Base-by-base conservation (phyloP, 2,329 filamentous ascomycete species). In the Monosporascus cannonballus region DNA sequence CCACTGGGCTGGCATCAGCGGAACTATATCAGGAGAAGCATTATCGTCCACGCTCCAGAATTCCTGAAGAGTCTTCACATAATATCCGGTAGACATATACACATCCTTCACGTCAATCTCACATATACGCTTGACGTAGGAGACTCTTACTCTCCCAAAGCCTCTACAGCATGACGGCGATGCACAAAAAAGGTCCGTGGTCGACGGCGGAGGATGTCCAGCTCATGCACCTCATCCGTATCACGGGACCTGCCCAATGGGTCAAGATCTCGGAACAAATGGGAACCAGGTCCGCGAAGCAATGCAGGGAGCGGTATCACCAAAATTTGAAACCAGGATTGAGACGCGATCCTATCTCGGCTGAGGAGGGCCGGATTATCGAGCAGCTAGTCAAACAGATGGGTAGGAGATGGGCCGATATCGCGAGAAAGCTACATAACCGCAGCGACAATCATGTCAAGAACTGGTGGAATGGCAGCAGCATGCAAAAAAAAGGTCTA, bases 381-480 rank as follows among this genome's bases (percentile, higher is more conserved):
- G 86, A 93, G 72, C 77, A 80, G 53, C 79, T 94, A 68, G 92
- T 96, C 17, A 70, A 73, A 11, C 81, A 87, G 62, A 84, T 90
- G 74, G 91, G 91, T 56, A 93, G 91, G 75, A 84, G 88, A 52
- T 96, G 92, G 92, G 92, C 92, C 2, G 90, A 96, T 67, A 96
- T 96, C 65, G 90, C 92, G 45, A 81, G 92, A 59, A 79, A 84
- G 46, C 79, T 96, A 20, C 80, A 86, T 51, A 90, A 90, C 59
- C 86, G 92, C 65, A 96, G 91, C 69, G 92, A 96, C 75, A 96
- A 96, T 65, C 88, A 90, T 27, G 90, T 96, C 58, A 96, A 96
- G 81, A 96, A 96, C 71, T 96, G 91, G 90, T 96, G 89, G 89
- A 96, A 96, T 67, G 91, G 92, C 48, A 89, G 87, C 67, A 88